These are phyloP conservation scores for Blastomyces parvus DNA, from an alignment of 2,329 filamentous ascomycete genomes.

Conservation along the genomic window DNA sequence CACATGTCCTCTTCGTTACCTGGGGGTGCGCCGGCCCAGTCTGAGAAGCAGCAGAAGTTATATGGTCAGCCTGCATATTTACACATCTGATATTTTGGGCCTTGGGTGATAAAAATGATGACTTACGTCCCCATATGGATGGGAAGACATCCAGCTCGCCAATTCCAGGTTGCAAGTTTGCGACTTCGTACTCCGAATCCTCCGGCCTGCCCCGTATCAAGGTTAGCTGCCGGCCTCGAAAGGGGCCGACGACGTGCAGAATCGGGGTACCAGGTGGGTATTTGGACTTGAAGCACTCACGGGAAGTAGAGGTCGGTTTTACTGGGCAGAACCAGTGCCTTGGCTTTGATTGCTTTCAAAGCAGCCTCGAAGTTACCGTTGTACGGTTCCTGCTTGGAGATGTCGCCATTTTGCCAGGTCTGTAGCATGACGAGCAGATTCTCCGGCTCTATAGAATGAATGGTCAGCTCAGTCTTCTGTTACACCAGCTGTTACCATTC, in stretches of 20 bases:
- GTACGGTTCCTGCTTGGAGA: constrained; percentile 59
- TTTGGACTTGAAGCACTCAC: constrained; percentile 32
- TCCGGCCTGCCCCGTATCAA: constrained; percentile 48
- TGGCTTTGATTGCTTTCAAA: constrained; percentile 61
- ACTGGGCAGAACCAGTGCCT: constrained; percentile 58
- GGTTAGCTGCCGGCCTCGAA: background rate
- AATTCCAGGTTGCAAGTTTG: constrained; percentile 50
- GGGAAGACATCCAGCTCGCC: constrained; percentile 48
- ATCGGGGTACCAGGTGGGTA: background rate
- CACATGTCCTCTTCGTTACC: constrained; percentile 60
- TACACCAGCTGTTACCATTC: background rate
- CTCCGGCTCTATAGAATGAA: constrained; percentile 49
- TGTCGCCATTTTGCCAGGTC: constrained; percentile 69
- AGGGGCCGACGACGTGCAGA: background rate
- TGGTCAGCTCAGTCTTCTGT: background rate
- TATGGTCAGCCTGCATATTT: constrained; percentile 13
- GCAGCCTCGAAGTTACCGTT: constrained; percentile 56
- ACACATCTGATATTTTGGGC: background rate
- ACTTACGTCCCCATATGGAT: constrained; percentile 56
- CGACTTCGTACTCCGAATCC: constrained; percentile 65
- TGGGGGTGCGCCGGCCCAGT: constrained; percentile 60
- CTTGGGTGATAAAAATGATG: background rate
- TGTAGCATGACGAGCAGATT: constrained; percentile 66
- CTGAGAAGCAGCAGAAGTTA: constrained; percentile 16
- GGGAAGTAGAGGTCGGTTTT: constrained; percentile 76